Conservation (phyloP, 306 rosid genomes). For the Lablab purpureus region DNA sequence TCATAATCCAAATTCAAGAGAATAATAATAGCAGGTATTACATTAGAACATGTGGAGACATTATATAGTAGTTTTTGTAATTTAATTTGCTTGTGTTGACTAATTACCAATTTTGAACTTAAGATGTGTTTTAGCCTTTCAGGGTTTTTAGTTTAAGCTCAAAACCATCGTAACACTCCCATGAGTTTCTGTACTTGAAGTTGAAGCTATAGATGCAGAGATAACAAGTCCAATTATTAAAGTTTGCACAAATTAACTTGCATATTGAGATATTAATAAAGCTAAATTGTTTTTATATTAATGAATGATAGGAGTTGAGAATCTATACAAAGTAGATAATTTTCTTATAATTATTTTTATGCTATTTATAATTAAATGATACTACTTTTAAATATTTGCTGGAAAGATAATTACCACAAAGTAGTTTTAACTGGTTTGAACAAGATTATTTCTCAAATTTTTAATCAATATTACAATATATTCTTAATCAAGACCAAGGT, state of each 20-base stretch:
- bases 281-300: slow-evolving; percentile 29
- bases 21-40: slow-evolving; percentile 43
- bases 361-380: no score
- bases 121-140: slow-evolving; percentile 39
- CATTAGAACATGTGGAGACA: slow-evolving; percentile 33
- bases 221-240: slow-evolving; percentile 47
- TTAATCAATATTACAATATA: no score
- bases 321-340: no score
- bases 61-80: background rate
- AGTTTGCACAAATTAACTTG: slow-evolving; percentile 42
- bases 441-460: no score
- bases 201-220: slow-evolving; percentile 54
- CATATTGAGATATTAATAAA: background rate
- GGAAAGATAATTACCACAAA: no score
- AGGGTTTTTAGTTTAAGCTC: slow-evolving; percentile 5
- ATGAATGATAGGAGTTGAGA: background rate
- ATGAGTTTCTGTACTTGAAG: slow-evolving; percentile 43
- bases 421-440: no score
- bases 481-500: no score
- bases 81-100: background rate
- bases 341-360: no score
- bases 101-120: background rate
- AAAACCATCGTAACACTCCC: slow-evolving; percentile 24
- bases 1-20: slow-evolving; percentile 20
- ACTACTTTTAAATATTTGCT: no score